Evolutionary conservation across 2,329 filamentous ascomycete species (phyloP).

Genomic region (Pyrenophora teres): DNA sequence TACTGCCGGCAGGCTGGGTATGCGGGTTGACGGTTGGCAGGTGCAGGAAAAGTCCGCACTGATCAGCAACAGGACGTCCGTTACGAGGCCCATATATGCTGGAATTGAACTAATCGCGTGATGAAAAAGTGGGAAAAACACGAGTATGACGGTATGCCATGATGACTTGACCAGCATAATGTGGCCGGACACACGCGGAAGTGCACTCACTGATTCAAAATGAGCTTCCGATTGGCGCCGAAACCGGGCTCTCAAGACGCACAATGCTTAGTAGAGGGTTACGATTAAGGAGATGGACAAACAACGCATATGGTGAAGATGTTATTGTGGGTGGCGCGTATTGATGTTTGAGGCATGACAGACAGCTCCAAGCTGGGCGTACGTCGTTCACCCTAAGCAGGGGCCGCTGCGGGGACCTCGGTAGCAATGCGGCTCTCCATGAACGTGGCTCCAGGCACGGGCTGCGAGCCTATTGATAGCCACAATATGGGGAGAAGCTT

Average conservation of each 20-base stretch:
- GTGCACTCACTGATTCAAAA: conserved; percentile 23
- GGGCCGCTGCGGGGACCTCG: conserved; percentile 8
- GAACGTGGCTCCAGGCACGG: conserved; percentile 11
- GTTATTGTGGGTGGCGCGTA: conserved; percentile 11
- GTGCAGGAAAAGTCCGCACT: conserved; percentile 20
- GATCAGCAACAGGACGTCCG: background rate
- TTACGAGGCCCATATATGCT: conserved; percentile 1
- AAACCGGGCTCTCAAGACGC: background rate
- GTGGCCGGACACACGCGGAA: conserved; percentile 29
- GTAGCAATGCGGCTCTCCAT: conserved; percentile 15
- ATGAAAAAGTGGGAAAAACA: conserved; percentile 19
- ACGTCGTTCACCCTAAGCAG: conserved; percentile 12
- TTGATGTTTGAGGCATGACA: conserved; percentile 12
- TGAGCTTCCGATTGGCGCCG: conserved; percentile 3
- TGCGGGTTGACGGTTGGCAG: conserved; percentile 2
- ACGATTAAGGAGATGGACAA: conserved; percentile 2
- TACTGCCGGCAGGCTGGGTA: conserved; percentile 22
- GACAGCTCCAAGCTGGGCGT: conserved; percentile 11
- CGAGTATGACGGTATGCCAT: conserved; percentile 31
- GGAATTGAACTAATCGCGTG: conserved; percentile 18
- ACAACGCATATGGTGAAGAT: conserved; percentile 1
- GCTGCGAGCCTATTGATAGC: conserved; percentile 4
- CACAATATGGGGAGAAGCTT: background rate
- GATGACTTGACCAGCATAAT: conserved; percentile 22
- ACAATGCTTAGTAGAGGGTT: background rate